These are phyloP conservation scores for Mytilinidion resinicola DNA, from an alignment of 495 filamentous ascomycete genomes.

Conservation along the genomic window DNA sequence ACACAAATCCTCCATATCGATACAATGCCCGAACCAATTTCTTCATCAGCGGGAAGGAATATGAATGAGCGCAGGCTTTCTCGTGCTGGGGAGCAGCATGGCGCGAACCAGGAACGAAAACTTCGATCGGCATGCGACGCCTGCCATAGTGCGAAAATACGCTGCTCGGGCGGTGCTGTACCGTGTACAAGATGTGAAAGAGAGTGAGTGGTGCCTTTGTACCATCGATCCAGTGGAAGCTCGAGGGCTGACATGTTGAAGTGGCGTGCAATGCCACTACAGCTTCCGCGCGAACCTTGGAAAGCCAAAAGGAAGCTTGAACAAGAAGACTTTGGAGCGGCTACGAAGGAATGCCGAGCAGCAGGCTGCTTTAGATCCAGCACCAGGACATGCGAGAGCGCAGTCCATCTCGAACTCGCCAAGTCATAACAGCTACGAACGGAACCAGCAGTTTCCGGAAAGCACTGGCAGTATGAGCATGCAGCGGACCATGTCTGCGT, in stretches of 20 bases:
- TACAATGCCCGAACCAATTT: no score
- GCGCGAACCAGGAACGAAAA: neutral
- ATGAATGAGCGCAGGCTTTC: no score
- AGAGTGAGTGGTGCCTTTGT: neutral
- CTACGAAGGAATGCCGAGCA: conserved; percentile 1
- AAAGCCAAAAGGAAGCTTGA: conserved; percentile 2
- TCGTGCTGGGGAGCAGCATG: no score
- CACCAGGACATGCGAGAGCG: neutral
- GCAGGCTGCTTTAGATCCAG: neutral
- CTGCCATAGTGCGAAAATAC: conserved; percentile 1
- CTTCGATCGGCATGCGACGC: conserved; percentile 1
- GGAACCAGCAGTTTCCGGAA: neutral
- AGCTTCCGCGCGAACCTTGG: neutral
- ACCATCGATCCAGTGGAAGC: neutral
- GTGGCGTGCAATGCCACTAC: conserved; percentile 2
- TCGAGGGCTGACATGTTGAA: neutral
- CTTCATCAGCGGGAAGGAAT: no score
- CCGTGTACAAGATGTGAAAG: conserved; percentile 1
- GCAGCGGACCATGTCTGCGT: neutral
- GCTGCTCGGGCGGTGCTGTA: neutral
- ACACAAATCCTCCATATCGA: no score
- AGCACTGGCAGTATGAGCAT: neutral
- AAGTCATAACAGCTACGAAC: neutral
- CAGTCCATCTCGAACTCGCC: neutral
- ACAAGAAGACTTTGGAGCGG: neutral